These are phyloP conservation scores for Leccinum subgranulosum DNA, from an alignment of 768 basidiomycete species.

Conservation along the genomic window DNA sequence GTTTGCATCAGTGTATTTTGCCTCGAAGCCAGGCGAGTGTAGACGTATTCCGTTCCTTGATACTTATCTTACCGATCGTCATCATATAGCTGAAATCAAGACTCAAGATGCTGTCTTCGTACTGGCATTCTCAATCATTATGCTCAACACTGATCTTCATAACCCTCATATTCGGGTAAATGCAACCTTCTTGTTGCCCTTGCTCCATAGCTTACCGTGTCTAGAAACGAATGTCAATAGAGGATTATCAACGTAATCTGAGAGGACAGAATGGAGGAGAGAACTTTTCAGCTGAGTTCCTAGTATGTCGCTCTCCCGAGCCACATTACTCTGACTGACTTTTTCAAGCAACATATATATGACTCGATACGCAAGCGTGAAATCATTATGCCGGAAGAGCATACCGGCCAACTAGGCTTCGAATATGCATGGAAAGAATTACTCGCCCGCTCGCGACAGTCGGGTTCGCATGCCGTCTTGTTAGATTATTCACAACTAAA, in stretches of 20 bases:
- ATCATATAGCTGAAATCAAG: slow-evolving; percentile 72
- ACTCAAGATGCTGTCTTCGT: slow-evolving; percentile 93
- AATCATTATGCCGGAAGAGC: slow-evolving; percentile 97
- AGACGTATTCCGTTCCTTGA: neutral
- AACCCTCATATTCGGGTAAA: slow-evolving; percentile 88
- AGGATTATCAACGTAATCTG: slow-evolving; percentile 90
- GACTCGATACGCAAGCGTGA: slow-evolving; percentile 93
- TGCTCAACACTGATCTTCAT: slow-evolving; percentile 97
- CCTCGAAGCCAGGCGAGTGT: slow-evolving; percentile 66
- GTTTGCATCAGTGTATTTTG: slow-evolving; percentile 90
- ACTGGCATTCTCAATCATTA: slow-evolving; percentile 90
- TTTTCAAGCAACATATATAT: slow-evolving; percentile 74
- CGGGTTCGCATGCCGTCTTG: slow-evolving; percentile 48
- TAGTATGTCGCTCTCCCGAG: slow-evolving; percentile 47
- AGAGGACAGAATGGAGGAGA: slow-evolving; percentile 86
- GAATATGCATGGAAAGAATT: slow-evolving; percentile 99
- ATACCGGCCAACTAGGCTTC: slow-evolving; percentile 93
- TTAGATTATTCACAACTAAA: slow-evolving; percentile 4
- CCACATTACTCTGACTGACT: slow-evolving; percentile 8
- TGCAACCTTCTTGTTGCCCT: slow-evolving; percentile 2
- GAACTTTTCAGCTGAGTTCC: slow-evolving; percentile 82
- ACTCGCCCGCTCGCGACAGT: slow-evolving; percentile 72
- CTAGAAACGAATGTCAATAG: slow-evolving; percentile 94
- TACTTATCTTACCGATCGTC: neutral
- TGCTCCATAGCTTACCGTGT: slow-evolving; percentile 4